Evolutionary conservation across 2,329 filamentous ascomycete species (phyloP), one percentile per base, ranked within the genome.

Genomic region (Cytospora paraplurivora): DNA sequence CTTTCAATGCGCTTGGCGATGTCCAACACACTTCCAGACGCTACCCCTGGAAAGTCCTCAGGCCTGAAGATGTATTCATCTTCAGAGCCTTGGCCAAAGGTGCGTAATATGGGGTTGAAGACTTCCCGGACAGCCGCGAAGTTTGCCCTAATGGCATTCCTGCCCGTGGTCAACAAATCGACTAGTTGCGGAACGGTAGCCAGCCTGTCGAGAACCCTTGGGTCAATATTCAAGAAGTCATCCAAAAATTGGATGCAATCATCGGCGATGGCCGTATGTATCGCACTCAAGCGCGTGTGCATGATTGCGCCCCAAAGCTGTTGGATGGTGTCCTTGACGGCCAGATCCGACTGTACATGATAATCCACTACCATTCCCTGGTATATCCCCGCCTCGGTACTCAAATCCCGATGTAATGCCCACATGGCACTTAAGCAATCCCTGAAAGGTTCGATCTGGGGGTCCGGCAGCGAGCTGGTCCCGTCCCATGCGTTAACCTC

Each of bases 191-290:
- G 51, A 7, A 41, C 49, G 12, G 35, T 21, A 21, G 13, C 47
- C 27, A 61, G 15, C 37, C 52, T 55, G 4, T 17, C 15, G 2
- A 55, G 41, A 37, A 61, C 38, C 17, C 41, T 19, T 33, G 38
- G 27, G 27, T 61, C 41, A 4, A 50, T 7, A 2, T 33, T 49
- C 41, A 32, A 49, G 27, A 10, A 33, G 19, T 4, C 7, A 15
- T 61, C 51, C 19, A 61, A 19, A 15, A 55, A 61, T 19, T 49
- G 33, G 4, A 61, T 50, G 37, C 51, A 55, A 13, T 61, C 51
- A 32, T 35, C 8, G 15, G 13, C 33, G 35, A 61, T 61, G 4
- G 13, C 10, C 5, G 21, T 32, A 35, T 61, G 59, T 7, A 61
- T 37, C 11, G 7, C 33, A 11, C 35, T 32, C 41, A 61, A 19